Base-by-base conservation (phyloP, 805 yeast genomes). In the Suhomyces xylopsoci region DNA sequence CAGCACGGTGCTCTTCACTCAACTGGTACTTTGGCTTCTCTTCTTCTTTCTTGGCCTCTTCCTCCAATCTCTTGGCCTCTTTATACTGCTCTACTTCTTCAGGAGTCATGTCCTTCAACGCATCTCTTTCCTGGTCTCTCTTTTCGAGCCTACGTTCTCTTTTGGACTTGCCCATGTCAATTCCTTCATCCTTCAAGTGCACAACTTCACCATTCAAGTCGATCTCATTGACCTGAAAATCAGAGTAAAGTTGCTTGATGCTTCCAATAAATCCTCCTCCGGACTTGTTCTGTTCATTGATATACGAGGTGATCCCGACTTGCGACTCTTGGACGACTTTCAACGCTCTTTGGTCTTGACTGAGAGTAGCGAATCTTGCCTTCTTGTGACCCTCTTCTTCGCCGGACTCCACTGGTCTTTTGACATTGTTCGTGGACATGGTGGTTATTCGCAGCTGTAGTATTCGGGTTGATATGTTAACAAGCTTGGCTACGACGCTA, bases 151-250 rank as follows among this genome's bases (percentile, higher is more conserved):
- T 77, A 61, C 77, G 74, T 60, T 74, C 83, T 67, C 77, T 78
- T 69, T 70, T 78, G 50, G 76, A 67, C 46, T 68, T 67, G 5
- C 78, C 78, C 46, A 69, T 51, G 47, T 77, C 75, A 44, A 87
- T 73, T 4, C 97, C 97, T 50, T 83, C 81, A 62, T 92, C 97
- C 8, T 71, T 66, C 55, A 94, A 75, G 66, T 85, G 92, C 10
- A 92, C 80, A 1, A 91, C 96, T 1, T 81, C 70, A 1, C 89
- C 96, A 20, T 81, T 71, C 28, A 70, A 60, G 55, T 78, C 87
- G 52, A 94, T 87, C 68, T 94, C 99, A 68, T 91, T 90, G 45
- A 94, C 99, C 64, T 90, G 79, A 66, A 94, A 94, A 66, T 94
- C 99, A 10, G 96, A 86, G 69, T 91, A 92, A 55, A 97, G 77